phyloP scores from a whole-genome alignment of 306 rosid genomes.

The Quercus aquifolioides region DNA sequence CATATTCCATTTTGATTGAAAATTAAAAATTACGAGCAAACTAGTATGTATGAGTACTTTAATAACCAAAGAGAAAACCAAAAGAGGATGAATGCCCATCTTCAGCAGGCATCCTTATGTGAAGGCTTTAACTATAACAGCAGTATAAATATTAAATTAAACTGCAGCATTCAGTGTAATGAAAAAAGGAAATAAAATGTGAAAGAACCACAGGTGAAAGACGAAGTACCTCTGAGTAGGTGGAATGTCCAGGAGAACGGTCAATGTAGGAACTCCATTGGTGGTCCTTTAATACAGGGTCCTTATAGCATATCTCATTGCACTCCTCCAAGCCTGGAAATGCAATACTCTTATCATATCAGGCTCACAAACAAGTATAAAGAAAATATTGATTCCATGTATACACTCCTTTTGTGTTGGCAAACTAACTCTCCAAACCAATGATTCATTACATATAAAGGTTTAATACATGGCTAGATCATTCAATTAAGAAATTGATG shows the following conservation, averaged over 20 bases:
- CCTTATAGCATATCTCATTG: slow-evolving; percentile 80
- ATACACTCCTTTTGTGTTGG: background rate
- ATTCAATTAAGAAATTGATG: background rate
- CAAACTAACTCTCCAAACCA: background rate
- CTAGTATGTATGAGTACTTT: background rate
- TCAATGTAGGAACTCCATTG: slow-evolving; percentile 95
- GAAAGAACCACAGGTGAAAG: background rate
- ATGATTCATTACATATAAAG: background rate
- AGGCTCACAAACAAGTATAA: background rate
- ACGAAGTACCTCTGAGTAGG: slow-evolving; percentile 63
- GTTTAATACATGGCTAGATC: background rate
- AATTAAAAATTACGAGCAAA: background rate
- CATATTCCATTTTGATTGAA: too few relatives aligned
- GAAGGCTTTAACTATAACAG: background rate
- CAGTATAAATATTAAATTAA: background rate
- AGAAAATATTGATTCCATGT: background rate
- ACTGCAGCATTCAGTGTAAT: background rate
- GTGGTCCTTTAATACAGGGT: slow-evolving; percentile 85
- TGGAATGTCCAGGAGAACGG: slow-evolving; percentile 85
- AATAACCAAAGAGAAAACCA: background rate
- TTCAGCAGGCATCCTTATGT: background rate
- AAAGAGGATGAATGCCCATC: background rate
- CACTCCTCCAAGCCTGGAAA: slow-evolving; percentile 74
- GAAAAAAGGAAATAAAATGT: background rate
- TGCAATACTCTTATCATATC: slow-evolving; percentile 1